These are phyloP conservation scores for Ustilaginoidea virens DNA, from an alignment of 2,329 filamentous ascomycete genomes.

Conservation along the genomic window DNA sequence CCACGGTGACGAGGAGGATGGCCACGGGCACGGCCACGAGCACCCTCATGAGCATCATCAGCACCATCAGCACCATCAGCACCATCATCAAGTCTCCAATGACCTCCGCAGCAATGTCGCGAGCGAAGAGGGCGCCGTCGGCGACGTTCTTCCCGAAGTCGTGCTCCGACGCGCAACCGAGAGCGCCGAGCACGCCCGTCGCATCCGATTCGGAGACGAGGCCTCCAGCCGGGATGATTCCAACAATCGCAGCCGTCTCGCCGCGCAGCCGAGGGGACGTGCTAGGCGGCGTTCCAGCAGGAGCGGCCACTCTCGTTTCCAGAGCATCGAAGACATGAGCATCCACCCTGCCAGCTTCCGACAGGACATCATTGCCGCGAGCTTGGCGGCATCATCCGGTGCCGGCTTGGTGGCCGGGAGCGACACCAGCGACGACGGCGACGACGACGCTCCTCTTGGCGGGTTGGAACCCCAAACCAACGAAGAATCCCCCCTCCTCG, in stretches of 20 bases:
- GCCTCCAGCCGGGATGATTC: constrained; percentile 12
- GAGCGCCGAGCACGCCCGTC: constrained; percentile 20
- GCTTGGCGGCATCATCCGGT: constrained; percentile 34
- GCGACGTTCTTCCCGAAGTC: constrained; percentile 48
- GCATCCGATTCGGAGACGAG: constrained; percentile 23
- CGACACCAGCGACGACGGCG: constrained; percentile 33
- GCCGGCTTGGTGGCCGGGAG: constrained; percentile 39
- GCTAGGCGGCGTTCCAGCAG: constrained; percentile 29
- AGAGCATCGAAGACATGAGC: constrained; percentile 57
- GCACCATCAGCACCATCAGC: constrained; percentile 27
- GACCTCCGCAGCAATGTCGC: constrained; percentile 25
- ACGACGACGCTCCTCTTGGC: constrained; percentile 29
- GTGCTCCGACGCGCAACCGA: constrained; percentile 34
- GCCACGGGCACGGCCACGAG: constrained; percentile 34
- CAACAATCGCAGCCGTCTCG: constrained; percentile 14
- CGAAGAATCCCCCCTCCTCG: constrained; percentile 32
- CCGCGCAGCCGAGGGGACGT: constrained; percentile 21
- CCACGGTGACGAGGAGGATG: constrained; percentile 45
- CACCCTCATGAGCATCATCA: constrained; percentile 26
- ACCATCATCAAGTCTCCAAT: constrained; percentile 31
- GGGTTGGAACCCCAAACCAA: constrained; percentile 24
- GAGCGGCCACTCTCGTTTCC: constrained; percentile 41
- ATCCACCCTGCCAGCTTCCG: constrained; percentile 84
- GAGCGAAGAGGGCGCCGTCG: constrained; percentile 42
- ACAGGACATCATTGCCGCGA: constrained; percentile 83